phyloP scores from a whole-genome alignment of 1,284 basidiomycete genomes.

The Ganoderma boninense region DNA sequence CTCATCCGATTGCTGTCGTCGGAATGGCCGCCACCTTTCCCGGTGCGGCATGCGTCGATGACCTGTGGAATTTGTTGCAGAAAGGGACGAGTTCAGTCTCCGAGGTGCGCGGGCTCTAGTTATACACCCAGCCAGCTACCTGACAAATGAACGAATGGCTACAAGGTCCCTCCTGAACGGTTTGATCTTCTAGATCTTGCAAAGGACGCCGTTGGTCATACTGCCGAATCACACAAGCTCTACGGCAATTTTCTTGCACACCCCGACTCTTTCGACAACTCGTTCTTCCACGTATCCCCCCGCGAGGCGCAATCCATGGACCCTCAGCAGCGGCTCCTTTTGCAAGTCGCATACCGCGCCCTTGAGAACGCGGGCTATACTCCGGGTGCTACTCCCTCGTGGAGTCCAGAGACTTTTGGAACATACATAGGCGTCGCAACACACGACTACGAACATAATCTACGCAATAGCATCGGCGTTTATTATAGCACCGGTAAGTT shows the following conservation, averaged over 20 bases:
- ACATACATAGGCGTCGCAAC: slow-evolving; percentile 75
- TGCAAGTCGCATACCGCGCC: slow-evolving; percentile 72
- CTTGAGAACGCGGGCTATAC: slow-evolving; percentile 76
- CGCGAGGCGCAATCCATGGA: slow-evolving; percentile 79
- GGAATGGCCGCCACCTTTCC: slow-evolving; percentile 77
- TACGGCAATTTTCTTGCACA: slow-evolving; percentile 69
- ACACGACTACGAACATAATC: slow-evolving; percentile 72
- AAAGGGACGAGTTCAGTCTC: slow-evolving; percentile 64
- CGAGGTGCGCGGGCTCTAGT: slow-evolving; percentile 50
- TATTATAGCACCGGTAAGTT: slow-evolving; percentile 76
- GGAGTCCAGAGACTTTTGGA: slow-evolving; percentile 61
- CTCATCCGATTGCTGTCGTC: slow-evolving; percentile 55
- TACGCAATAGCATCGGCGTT: slow-evolving; percentile 68
- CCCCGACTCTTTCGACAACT: slow-evolving; percentile 69
- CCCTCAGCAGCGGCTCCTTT: slow-evolving; percentile 74
- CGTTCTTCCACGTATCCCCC: slow-evolving; percentile 76
- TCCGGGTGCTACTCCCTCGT: slow-evolving; percentile 60
- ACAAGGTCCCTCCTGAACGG: slow-evolving; percentile 44
- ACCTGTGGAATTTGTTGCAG: slow-evolving; percentile 68
- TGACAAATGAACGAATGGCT: neutral
- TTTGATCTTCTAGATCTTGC: slow-evolving; percentile 58
- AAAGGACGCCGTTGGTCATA: slow-evolving; percentile 31
- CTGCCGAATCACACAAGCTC: slow-evolving; percentile 50
- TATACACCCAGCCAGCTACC: neutral
- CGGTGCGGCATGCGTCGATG: slow-evolving; percentile 54